phyloP scores from a whole-genome alignment of 352 stramenopile genomes.

The Phytopythium litorale region DNA sequence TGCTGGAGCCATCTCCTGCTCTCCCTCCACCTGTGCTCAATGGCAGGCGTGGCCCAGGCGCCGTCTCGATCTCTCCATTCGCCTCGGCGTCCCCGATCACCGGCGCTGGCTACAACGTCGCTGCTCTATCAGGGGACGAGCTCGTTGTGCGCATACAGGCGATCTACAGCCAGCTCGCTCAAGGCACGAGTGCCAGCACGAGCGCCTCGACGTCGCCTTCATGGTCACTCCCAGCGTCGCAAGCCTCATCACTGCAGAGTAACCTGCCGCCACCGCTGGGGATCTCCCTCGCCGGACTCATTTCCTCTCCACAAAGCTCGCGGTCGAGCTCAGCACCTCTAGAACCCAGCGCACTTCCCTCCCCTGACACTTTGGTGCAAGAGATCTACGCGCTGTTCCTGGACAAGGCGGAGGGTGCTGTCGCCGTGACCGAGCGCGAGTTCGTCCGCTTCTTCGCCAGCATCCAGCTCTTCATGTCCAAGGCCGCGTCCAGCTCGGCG shows the following conservation, averaged over 20 bases:
- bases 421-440: slow-evolving; percentile 20
- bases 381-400: slow-evolving; percentile 31
- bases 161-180: slow-evolving; percentile 14
- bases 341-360: background rate
- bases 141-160: slow-evolving; percentile 29
- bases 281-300: background rate
- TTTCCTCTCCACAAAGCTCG: background rate
- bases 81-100: background rate
- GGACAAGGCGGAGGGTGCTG: slow-evolving; percentile 16
- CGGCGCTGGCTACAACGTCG: background rate
- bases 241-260: background rate
- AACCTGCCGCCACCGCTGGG: background rate
- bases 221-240: background rate
- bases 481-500: background rate
- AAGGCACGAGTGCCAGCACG: background rate
- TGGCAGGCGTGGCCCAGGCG: background rate
- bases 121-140: slow-evolving; percentile 25
- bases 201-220: background rate
- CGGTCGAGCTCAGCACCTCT: background rate
- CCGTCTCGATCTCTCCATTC: background rate
- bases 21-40: slow-evolving; percentile 12
- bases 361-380: slow-evolving; percentile 20
- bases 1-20: slow-evolving; percentile 12
- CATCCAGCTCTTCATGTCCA: slow-evolving; percentile 29
- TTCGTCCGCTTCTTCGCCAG: slow-evolving; percentile 37